These are phyloP conservation scores for Salix viminalis DNA, from an alignment of 345 rosid species.

Conservation along the genomic window DNA sequence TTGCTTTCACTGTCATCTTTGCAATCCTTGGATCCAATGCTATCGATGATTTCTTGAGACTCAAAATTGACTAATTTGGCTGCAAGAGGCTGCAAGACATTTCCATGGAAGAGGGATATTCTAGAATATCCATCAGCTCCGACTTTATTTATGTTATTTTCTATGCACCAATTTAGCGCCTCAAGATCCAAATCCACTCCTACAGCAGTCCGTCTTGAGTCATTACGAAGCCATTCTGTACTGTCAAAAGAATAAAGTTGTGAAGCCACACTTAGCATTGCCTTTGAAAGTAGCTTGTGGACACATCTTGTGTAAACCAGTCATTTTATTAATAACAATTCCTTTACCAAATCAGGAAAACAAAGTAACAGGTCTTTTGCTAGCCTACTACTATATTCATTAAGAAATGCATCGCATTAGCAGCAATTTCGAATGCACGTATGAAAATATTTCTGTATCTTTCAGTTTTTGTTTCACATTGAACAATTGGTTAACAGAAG, in stretches of 20 bases:
- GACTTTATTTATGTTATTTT: constrained; percentile 62
- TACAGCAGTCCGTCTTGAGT: constrained; percentile 76
- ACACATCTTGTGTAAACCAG: not conserved
- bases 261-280: not conserved
- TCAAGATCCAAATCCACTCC: constrained; percentile 84
- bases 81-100: constrained; percentile 70
- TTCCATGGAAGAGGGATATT: constrained; percentile 76
- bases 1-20: constrained; percentile 16
- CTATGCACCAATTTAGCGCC: constrained; percentile 79
- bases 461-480: too few relatives aligned
- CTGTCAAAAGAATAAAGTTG: constrained; percentile 36
- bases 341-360: not conserved
- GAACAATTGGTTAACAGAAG: too few relatives aligned
- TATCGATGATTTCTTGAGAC: constrained; percentile 41
- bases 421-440: too few relatives aligned
- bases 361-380: not conserved
- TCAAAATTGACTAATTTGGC: constrained; percentile 53
- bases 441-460: too few relatives aligned
- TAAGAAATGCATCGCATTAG: too few relatives aligned
- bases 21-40: constrained; percentile 37
- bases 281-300: not conserved
- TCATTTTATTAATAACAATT: not conserved
- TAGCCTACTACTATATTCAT: not conserved
- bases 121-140: constrained; percentile 65
- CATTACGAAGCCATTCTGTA: constrained; percentile 74